These are phyloP conservation scores for Herpotrichia juniperi DNA, from an alignment of 2,329 filamentous ascomycete genomes.

Conservation along the genomic window DNA sequence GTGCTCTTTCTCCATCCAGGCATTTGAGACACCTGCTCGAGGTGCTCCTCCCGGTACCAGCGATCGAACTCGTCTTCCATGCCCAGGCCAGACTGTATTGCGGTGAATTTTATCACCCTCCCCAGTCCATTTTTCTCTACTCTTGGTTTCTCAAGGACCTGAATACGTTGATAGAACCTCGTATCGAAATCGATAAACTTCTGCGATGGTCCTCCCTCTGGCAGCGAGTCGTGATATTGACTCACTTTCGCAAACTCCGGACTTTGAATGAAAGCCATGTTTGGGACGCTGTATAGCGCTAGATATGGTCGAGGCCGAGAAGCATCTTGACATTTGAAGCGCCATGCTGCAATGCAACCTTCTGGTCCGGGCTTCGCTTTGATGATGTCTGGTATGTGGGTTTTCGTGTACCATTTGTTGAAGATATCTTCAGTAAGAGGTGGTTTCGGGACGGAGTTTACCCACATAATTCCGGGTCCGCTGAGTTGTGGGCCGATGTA, in stretches of 20 bases:
- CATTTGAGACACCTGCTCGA: slow-evolving; percentile 12
- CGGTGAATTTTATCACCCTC: slow-evolving; percentile 12
- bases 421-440: slow-evolving; percentile 7
- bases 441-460: slow-evolving; percentile 9
- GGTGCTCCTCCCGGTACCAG: slow-evolving; percentile 15
- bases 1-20: slow-evolving; percentile 13
- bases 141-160: slow-evolving; percentile 8
- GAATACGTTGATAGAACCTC: slow-evolving; percentile 11
- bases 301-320: slow-evolving; percentile 9
- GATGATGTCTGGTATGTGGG: slow-evolving; percentile 15
- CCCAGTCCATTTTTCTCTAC: slow-evolving; percentile 1
- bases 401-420: slow-evolving; percentile 13
- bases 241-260: slow-evolving; percentile 6
- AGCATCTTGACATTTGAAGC: slow-evolving; percentile 10
- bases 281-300: slow-evolving; percentile 11
- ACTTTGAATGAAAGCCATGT: slow-evolving; percentile 12
- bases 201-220: slow-evolving; percentile 9
- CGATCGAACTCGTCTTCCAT: slow-evolving; percentile 11
- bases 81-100: slow-evolving; percentile 10
- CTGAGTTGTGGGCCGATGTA: slow-evolving; percentile 10
- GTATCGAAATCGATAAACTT: slow-evolving; percentile 15
- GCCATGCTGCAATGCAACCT: slow-evolving; percentile 13
- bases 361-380: slow-evolving; percentile 1
- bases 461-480: slow-evolving; percentile 13
- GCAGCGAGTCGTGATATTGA: slow-evolving; percentile 8